Evolutionary conservation across 1,284 basidiomycete genomes (phyloP), one percentile per base, ranked within the genome.

Genomic region (Cerrena zonata): DNA sequence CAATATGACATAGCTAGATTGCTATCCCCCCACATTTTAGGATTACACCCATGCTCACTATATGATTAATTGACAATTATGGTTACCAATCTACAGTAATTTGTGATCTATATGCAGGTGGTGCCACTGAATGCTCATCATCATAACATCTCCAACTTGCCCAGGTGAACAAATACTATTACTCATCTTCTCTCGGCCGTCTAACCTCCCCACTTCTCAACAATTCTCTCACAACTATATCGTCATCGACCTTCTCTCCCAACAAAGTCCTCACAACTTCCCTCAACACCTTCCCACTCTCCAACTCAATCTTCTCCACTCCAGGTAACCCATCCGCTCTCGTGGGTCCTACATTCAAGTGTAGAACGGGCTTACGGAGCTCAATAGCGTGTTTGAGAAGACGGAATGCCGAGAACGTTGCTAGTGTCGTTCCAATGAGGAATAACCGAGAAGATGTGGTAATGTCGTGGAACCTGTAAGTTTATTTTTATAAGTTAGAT

Each of bases 391-490:
- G 84, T 64, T 87, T 91, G 46, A 94, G 72, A n/a, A 95, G 69
- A 56, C 88, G 87, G 68, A 87, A 95, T 1, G 92, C 91, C 5
- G 90, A 93, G 67, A 89, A 95, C 0, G 94, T 96, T 1, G 94
- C 92, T 12, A 96, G 77, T 0, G 90, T 92, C 0, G 91, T 93
- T 26, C 94, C 93, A 36, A 95, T 69, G 41, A 94, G 70, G 48
- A 96, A 78, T 1, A 96, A 67, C 45, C 80, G 75, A 47, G 87
- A 84, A 5, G 80, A 74, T 2, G 68, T 58, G 53, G 85, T 78
- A 15, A 95, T 65, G 42, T 84, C 74, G 12, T 64, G 61, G 58
- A 81, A 84, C 23, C 89, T 89, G 4, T 39, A 40, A 19, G 23
- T 11, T 4, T 22, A 39, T n/a, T n/a, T n/a, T n/a, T n/a, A n/a